phyloP scores from a whole-genome alignment of 1,284 basidiomycete species.

The Heterobasidion parviporum region DNA sequence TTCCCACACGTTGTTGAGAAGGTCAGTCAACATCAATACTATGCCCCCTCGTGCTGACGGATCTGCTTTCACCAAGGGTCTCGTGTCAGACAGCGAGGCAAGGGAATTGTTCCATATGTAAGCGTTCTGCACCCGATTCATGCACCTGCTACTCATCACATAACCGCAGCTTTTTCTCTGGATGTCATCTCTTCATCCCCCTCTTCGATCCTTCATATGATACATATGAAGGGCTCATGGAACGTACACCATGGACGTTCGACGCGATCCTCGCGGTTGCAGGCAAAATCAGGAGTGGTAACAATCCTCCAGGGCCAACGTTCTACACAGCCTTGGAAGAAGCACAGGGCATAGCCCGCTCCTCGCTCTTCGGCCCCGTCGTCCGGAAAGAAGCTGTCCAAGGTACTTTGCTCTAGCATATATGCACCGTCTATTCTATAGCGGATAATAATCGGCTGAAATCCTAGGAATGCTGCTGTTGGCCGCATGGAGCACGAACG shows the following conservation, averaged over 20 bases:
- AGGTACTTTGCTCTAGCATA: slow-evolving; percentile 32
- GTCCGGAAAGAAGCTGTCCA: slow-evolving; percentile 92
- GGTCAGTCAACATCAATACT: slow-evolving; percentile 27
- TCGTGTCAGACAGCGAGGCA: slow-evolving; percentile 70
- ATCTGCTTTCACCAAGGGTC: slow-evolving; percentile 38
- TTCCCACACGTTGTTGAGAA: slow-evolving; percentile 82
- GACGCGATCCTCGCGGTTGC: slow-evolving; percentile 87
- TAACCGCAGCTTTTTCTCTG: slow-evolving; percentile 77
- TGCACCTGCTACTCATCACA: slow-evolving; percentile 19
- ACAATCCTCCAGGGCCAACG: slow-evolving; percentile 72
- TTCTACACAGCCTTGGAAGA: slow-evolving; percentile 90
- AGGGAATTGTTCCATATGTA: slow-evolving; percentile 80
- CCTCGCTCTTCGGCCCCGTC: slow-evolving; percentile 86
- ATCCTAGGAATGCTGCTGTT: slow-evolving; percentile 76
- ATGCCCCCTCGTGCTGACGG: slow-evolving; percentile 1
- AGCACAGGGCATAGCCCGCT: slow-evolving; percentile 89
- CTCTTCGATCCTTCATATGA: slow-evolving; percentile 87
- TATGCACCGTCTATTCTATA: background rate
- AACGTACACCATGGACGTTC: slow-evolving; percentile 89
- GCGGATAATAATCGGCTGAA: background rate
- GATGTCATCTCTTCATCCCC: slow-evolving; percentile 92
- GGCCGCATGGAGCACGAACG: slow-evolving; percentile 90
- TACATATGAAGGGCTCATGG: slow-evolving; percentile 83
- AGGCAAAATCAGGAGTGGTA: slow-evolving; percentile 85
- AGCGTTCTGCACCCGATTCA: slow-evolving; percentile 12